These are phyloP conservation scores for Mycena kentingensis DNA, from an alignment of 768 basidiomycete species.

Conservation along the genomic window DNA sequence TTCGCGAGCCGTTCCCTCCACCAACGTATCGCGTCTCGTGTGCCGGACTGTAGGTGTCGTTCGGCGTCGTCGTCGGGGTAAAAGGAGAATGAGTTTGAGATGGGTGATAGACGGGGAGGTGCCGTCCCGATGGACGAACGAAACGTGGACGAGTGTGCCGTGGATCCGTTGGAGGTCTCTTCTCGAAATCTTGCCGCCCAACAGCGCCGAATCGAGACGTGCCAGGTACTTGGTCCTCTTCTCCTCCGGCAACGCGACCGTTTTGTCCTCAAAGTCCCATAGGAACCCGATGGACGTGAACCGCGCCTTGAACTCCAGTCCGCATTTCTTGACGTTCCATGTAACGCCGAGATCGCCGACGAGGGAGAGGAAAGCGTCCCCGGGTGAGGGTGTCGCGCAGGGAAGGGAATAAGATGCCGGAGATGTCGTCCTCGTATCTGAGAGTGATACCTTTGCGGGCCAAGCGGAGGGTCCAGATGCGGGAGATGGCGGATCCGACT, in stretches of 20 bases:
- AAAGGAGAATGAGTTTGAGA: constrained; percentile 28
- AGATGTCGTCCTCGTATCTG: constrained; percentile 23
- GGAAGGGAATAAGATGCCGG: background rate
- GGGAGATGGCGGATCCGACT: constrained; percentile 13
- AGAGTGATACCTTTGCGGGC: background rate
- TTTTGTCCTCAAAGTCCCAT: constrained; percentile 27
- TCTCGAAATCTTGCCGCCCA: constrained; percentile 1
- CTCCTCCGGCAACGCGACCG: constrained; percentile 29
- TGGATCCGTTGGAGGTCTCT: constrained; percentile 25
- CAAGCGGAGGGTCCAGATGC: constrained; percentile 2
- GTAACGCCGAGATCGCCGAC: constrained; percentile 25
- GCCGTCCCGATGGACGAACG: constrained; percentile 32
- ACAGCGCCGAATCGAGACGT: constrained; percentile 18
- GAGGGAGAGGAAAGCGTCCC: background rate
- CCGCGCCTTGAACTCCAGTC: constrained; percentile 24
- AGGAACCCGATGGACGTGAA: constrained; percentile 33
- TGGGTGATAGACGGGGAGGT: constrained; percentile 26
- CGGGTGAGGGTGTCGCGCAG: constrained; percentile 25
- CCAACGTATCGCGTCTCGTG: constrained; percentile 34
- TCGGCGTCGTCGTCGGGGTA: constrained; percentile 22
- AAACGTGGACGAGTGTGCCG: constrained; percentile 34
- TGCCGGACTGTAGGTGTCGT: constrained; percentile 21
- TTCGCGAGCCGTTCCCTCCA: constrained; percentile 26
- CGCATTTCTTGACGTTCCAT: constrained; percentile 27
- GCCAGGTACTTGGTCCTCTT: constrained; percentile 30